phyloP scores from a whole-genome alignment of 768 basidiomycete genomes.

The Tylopilus cervinicoccineus region DNA sequence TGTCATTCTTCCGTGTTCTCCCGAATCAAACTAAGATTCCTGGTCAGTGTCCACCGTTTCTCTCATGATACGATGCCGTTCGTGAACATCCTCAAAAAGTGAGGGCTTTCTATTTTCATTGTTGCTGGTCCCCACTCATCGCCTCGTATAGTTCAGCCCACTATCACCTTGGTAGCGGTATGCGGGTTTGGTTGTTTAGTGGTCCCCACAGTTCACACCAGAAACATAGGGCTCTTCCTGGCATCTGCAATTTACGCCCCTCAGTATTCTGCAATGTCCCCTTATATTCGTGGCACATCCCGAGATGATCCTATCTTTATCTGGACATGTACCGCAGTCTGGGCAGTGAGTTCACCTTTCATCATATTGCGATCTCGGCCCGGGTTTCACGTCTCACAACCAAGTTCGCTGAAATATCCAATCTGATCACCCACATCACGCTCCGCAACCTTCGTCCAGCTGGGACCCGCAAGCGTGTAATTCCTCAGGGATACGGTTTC shows the following conservation, averaged over 20 bases:
- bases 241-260: conserved; percentile 82
- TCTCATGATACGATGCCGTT: conserved; percentile 93
- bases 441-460: conserved; percentile 80
- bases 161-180: conserved; percentile 79
- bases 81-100: conserved; percentile 89
- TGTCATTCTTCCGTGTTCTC: conserved; percentile 22
- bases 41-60: conserved; percentile 84
- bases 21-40: background rate
- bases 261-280: conserved; percentile 61
- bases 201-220: background rate
- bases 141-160: conserved; percentile 65
- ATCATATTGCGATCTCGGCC: background rate
- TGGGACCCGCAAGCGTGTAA: conserved; percentile 73
- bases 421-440: conserved; percentile 77
- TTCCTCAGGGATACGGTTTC: conserved; percentile 94
- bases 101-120: conserved; percentile 13
- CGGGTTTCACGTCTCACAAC: background rate
- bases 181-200: background rate
- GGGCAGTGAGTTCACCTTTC: conserved; percentile 56
- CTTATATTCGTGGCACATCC: conserved; percentile 57
- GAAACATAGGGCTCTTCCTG: conserved; percentile 57
- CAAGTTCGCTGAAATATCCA: conserved; percentile 83
- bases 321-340: conserved; percentile 58
- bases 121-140: conserved; percentile 1
- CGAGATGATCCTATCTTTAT: conserved; percentile 68